Evolutionary conservation across 257 asterid genomes (phyloP).

Genomic region (Nicotiana otophora): DNA sequence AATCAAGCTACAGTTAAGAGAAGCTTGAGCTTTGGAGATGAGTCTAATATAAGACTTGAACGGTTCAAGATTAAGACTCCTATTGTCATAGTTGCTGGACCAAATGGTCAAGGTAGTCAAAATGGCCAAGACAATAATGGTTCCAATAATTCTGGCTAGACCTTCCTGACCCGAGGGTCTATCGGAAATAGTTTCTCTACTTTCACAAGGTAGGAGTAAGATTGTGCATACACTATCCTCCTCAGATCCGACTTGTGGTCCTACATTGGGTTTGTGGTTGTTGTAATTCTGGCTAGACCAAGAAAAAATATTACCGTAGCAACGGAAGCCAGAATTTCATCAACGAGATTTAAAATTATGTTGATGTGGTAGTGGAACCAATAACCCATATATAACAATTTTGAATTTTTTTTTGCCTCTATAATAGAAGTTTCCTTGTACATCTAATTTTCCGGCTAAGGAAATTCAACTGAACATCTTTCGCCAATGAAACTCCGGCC

Average conservation of each 20-base stretch:
- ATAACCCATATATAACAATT: neutral
- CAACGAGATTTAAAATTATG: neutral
- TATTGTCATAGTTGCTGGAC: constrained; percentile 19
- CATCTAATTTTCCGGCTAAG: neutral
- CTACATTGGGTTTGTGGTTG: too few relatives aligned
- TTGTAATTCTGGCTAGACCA: neutral
- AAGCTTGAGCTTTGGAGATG: constrained; percentile 29
- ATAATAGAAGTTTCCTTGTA: neutral
- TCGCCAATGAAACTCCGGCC: too few relatives aligned
- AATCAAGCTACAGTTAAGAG: neutral
- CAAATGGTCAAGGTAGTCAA: constrained; percentile 8
- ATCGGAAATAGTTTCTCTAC: too few relatives aligned
- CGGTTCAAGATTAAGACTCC: constrained; percentile 46
- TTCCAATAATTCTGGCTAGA: neutral
- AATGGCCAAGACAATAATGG: neutral
- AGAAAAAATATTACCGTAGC: too few relatives aligned
- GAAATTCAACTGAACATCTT: neutral
- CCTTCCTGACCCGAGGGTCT: too few relatives aligned
- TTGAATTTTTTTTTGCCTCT: neutral
- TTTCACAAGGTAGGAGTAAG: too few relatives aligned
- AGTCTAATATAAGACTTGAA: constrained; percentile 30
- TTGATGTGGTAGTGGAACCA: neutral
- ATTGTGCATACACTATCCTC: too few relatives aligned
- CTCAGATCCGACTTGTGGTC: too few relatives aligned
- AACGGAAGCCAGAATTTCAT: too few relatives aligned